Base-by-base conservation (phyloP, 208 protist species). In the Leishmania mexicana region DNA sequence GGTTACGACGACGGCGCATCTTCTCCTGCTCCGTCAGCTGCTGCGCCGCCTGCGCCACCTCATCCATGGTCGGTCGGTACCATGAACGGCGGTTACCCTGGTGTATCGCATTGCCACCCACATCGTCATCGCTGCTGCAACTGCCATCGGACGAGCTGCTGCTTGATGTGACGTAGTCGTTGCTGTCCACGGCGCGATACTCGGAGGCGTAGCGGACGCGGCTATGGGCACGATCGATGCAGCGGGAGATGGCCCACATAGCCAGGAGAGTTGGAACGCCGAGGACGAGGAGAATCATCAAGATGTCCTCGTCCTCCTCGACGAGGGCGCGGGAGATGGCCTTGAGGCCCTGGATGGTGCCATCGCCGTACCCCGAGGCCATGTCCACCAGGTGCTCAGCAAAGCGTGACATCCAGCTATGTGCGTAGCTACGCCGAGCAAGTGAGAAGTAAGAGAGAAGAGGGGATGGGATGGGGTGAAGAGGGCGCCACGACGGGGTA, bases 301-400 rank as follows among this genome's bases (percentile, higher is more conserved):
- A 58, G 0, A 90, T 62, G 51, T 90, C 83, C 79, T 90, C 89
- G 78, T 90, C 87, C 35, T 81, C 87, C 38, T 85, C 82, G 28
- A 90, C 84, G 42, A 84, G 24, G 6, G 60, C 76, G 74, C 81
- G 75, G 15, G 87, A 88, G 64, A 86, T 21, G 17, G 31, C 47
- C 31, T 85, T 80, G 49, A 92, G 75, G 0, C 51, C 54, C 4
- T 79, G 68, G 13, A 79, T 73, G 1, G 73, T 21, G 28, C n/a
- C 3, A 13, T 78, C 67, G 47, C 47, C 57, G 21, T 35, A n/a
- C 11, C 53, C 76, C 81, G 76, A 78, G 28, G 51, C 24, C 2
- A 78, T 4, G 45, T 65, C 58, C 4, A 80, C 1, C 45, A 83
- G 53, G 73, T 47, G 17, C 24, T 86, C 78, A 24, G 5, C 53